Conservation (phyloP, 192 early-diverging fungal species). For the Gonapodya sp. region DNA sequence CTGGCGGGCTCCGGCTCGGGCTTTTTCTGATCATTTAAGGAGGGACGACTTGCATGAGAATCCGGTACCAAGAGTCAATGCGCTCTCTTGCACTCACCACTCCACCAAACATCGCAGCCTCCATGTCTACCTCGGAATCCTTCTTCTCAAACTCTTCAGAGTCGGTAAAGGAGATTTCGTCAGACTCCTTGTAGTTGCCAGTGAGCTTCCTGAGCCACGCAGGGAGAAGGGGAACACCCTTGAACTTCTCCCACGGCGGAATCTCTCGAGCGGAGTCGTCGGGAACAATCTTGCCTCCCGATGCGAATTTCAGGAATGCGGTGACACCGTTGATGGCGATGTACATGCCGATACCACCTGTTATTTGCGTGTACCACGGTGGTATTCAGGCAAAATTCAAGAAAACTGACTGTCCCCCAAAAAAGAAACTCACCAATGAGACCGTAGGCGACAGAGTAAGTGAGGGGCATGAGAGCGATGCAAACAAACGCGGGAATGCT, state of each 20-base stretch:
- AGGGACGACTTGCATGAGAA: too few relatives aligned
- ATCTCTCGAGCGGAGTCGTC: background rate
- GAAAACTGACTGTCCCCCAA: too few relatives aligned
- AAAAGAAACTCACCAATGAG: slow-evolving; percentile 38
- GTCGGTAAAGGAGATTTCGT: background rate
- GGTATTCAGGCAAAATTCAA: too few relatives aligned
- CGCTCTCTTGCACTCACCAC: too few relatives aligned
- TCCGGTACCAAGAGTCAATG: too few relatives aligned
- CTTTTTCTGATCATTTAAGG: too few relatives aligned
- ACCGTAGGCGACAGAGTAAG: slow-evolving; percentile 74
- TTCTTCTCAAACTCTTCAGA: background rate
- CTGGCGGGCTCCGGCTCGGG: too few relatives aligned
- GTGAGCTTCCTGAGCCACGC: background rate
- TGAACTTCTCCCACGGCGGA: slow-evolving; percentile 9
- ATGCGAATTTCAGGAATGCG: slow-evolving; percentile 29
- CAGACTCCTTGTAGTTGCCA: background rate
- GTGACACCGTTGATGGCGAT: slow-evolving; percentile 58
- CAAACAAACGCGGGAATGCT: slow-evolving; percentile 69
- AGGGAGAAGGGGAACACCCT: background rate
- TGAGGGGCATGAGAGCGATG: slow-evolving; percentile 66
- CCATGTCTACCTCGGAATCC: background rate
- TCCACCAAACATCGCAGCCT: background rate
- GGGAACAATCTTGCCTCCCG: slow-evolving; percentile 3
- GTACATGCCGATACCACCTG: slow-evolving; percentile 55
- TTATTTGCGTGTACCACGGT: too few relatives aligned